Conservation (phyloP, 2,329 filamentous ascomycete species). For the Claviceps arundinis region DNA sequence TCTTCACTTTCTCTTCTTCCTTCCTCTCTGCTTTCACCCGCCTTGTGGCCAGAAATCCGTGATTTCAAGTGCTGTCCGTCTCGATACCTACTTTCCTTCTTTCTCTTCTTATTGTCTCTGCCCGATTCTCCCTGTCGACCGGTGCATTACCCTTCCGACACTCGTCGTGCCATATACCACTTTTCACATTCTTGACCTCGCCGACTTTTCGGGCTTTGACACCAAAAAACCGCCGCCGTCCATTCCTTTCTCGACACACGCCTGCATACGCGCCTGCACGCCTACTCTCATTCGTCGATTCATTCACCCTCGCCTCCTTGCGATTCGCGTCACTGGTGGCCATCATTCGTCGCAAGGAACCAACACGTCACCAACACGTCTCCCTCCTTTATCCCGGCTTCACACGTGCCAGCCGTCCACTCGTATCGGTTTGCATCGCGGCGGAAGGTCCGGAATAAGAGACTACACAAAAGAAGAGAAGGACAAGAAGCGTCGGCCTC, state of each 20-base stretch:
- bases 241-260: slow-evolving; percentile 3
- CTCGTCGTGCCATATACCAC: neutral
- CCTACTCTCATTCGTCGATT: neutral
- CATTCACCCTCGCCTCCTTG: neutral
- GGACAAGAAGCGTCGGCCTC: neutral
- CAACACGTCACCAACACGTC: neutral
- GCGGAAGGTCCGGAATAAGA: neutral
- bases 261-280: neutral
- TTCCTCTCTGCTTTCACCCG: neutral
- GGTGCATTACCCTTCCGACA: neutral
- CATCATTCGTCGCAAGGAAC: neutral
- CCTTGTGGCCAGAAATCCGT: neutral
- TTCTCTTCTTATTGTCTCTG: neutral
- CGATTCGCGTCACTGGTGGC: slow-evolving; percentile 4
- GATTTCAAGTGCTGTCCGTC: neutral
- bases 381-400: neutral
- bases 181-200: slow-evolving; percentile 5
- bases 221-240: neutral
- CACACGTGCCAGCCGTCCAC: neutral
- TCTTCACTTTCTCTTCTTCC: neutral
- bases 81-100: neutral
- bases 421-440: neutral
- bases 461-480: neutral
- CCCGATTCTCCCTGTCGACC: neutral
- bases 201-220: neutral